These are phyloP conservation scores for Yamadazyma buinensis DNA, from an alignment of 1,139 yeast genomes.

Conservation along the genomic window DNA sequence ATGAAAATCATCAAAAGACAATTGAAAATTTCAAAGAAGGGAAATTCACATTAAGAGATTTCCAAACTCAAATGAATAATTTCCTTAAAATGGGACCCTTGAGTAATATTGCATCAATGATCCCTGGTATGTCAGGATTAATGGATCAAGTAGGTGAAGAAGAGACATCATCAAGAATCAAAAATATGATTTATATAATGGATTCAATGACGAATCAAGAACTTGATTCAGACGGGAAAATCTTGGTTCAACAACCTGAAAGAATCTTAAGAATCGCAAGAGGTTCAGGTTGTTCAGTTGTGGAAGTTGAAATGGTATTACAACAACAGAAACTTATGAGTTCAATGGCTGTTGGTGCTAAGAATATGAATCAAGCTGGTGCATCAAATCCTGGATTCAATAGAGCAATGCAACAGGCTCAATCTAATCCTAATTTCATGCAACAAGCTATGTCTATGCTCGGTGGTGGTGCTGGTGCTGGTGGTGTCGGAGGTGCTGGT, in stretches of 20 bases:
- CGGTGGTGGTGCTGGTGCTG: conserved; percentile 34
- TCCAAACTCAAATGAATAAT: conserved; percentile 93
- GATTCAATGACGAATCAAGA: conserved; percentile 96
- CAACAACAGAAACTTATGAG: conserved; percentile 96
- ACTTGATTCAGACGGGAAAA: conserved; percentile 83
- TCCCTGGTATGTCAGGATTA: conserved; percentile 86
- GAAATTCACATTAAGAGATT: conserved; percentile 84
- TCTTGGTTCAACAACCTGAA: conserved; percentile 77
- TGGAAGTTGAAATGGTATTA: conserved; percentile 90
- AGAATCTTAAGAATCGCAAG: conserved; percentile 88
- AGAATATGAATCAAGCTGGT: conserved; percentile 49
- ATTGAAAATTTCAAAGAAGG: conserved; percentile 94
- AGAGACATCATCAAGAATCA: conserved; percentile 76
- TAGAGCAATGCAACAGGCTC: conserved; percentile 49
- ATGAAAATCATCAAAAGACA: conserved; percentile 72
- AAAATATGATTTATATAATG: conserved; percentile 87
- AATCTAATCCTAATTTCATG: conserved; percentile 51
- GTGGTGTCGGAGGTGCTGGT: conserved; percentile 37
- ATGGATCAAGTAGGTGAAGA: conserved; percentile 90
- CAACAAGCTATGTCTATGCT: conserved; percentile 54
- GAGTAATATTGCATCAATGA: conserved; percentile 90
- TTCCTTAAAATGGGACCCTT: conserved; percentile 96
- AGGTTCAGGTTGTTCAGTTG: conserved; percentile 93
- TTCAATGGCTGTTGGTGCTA: conserved; percentile 77
- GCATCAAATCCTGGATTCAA: conserved; percentile 19